A percentile compares a stretch with the other conserved stretches of the same genome.
Evolutionary conservation across 805 yeast genomes (phyloP).

Genomic region (Zygosaccharomyces bisporus): DNA sequence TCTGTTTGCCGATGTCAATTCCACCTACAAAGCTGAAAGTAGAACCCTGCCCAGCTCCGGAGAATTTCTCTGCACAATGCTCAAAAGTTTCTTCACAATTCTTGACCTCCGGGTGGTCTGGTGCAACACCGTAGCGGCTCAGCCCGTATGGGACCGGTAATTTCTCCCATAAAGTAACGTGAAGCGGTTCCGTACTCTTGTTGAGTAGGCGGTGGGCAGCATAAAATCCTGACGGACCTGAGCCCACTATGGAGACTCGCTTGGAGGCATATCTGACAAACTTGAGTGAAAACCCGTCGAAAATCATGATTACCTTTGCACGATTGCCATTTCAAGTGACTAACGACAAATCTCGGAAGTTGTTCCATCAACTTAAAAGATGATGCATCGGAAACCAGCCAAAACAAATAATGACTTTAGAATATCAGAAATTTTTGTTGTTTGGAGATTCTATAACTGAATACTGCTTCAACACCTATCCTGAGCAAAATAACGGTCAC

Average conservation of each 20-base stretch:
- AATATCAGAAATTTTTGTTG: conserved; percentile 46
- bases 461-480: conserved; percentile 40
- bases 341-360: not conserved
- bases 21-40: conserved; percentile 67
- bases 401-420: conserved; percentile 3
- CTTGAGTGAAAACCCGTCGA: not conserved
- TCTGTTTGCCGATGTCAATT: conserved; percentile 59
- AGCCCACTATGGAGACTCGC: conserved; percentile 74
- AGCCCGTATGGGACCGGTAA: conserved; percentile 90
- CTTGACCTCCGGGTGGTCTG: conserved; percentile 97
- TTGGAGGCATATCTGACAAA: conserved; percentile 12
- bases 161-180: conserved; percentile 75
- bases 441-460: conserved; percentile 75
- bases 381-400: not conserved
- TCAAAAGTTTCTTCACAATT: conserved; percentile 68
- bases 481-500: conserved; percentile 23
- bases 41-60: conserved; percentile 27
- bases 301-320: conserved; percentile 2
- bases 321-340: not conserved
- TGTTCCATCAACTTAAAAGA: not conserved
- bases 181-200: conserved; percentile 39
- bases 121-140: conserved; percentile 95
- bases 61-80: conserved; percentile 39
- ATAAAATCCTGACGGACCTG: conserved; percentile 97
- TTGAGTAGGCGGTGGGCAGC: conserved; percentile 72